Base-by-base conservation (phyloP, 805 yeast genomes). In the Hanseniaspora jakobsenii region DNA sequence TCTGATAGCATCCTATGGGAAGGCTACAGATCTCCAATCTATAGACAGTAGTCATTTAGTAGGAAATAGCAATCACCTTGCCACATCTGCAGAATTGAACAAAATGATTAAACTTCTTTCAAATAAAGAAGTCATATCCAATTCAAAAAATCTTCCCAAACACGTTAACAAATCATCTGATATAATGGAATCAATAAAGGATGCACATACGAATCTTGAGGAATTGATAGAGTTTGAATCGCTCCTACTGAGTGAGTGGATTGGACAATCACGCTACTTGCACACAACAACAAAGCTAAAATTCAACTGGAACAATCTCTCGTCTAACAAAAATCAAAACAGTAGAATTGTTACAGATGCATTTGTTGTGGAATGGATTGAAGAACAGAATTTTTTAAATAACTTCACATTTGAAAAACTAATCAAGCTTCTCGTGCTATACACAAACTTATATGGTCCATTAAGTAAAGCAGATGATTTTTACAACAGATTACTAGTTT, bases 1-100 rank as follows among this genome's bases (percentile, higher is more conserved):
- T 21, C 65, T 68, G 36, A 63, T 91, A 35, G 35, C 19, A 13
- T 27, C 34, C 19, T 42, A 42, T 42, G 46, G 46, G 8, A 34
- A 35, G 17, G 46, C 46, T 6, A 42, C 46, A 8, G 32, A 42
- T 17, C 34, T 38, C 6, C 16, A 14, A 22, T 12, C n/a, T 6
- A 4, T 4, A 6, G 19, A n/a, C 22, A 19, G 14, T 14, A 4
- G 9, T n/a, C 3, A 7, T 6, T 24, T 24, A 24, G 28, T 12
- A 22, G 28, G 37, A 14, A 22, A n/a, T 22, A 22, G 21, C 22
- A 22, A n/a, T 22, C 13, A 22, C 22, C 10, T 8, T 13, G 22
- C 16, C 3, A 34, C 32, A 4, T 36, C 41, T 14, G 47, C 36
- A 13, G 40, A 36, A 16, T 19, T 36, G 10, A 43, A 31, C 21